Conservation (phyloP, 1,139 yeast genomes). For the Entelexis paramagnoliae region DNA sequence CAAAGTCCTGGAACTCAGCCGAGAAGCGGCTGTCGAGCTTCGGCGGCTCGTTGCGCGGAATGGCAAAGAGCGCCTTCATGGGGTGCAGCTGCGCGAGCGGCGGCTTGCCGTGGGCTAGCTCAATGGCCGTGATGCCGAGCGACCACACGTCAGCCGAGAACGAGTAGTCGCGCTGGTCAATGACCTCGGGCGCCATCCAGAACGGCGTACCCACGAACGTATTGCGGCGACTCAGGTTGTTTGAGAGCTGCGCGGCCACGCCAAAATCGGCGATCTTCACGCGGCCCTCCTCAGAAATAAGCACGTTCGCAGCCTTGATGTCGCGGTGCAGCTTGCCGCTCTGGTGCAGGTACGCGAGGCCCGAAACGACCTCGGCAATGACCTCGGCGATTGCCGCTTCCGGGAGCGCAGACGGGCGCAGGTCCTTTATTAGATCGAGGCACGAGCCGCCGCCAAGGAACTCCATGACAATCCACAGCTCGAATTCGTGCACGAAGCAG, state of each 20-base stretch:
- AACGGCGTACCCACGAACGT: slow-evolving; percentile 98
- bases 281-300: slow-evolving; percentile 57
- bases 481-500: slow-evolving; percentile 67
- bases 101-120: slow-evolving; percentile 72
- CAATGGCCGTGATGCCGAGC: slow-evolving; percentile 81
- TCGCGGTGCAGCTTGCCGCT: slow-evolving; percentile 82
- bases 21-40: slow-evolving; percentile 36
- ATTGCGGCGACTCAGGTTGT: slow-evolving; percentile 62
- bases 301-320: slow-evolving; percentile 72
- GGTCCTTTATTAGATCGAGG: slow-evolving; percentile 47
- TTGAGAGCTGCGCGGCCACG: slow-evolving; percentile 78
- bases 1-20: slow-evolving; percentile 49
- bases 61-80: slow-evolving; percentile 61
- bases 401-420: slow-evolving; percentile 39
- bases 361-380: slow-evolving; percentile 48
- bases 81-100: slow-evolving; percentile 68
- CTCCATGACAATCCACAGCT: slow-evolving; percentile 76
- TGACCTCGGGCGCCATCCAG: slow-evolving; percentile 99
- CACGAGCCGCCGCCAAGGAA: slow-evolving; percentile 77
- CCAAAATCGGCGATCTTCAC: slow-evolving; percentile 95
- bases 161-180: slow-evolving; percentile 76
- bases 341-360: slow-evolving; percentile 59
- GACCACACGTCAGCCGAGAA: slow-evolving; percentile 94
- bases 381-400: slow-evolving; percentile 47
- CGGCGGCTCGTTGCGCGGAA: slow-evolving; percentile 47